These are phyloP conservation scores for Fusarium agapanthi DNA, from an alignment of 2,329 filamentous ascomycete genomes.

Conservation along the genomic window DNA sequence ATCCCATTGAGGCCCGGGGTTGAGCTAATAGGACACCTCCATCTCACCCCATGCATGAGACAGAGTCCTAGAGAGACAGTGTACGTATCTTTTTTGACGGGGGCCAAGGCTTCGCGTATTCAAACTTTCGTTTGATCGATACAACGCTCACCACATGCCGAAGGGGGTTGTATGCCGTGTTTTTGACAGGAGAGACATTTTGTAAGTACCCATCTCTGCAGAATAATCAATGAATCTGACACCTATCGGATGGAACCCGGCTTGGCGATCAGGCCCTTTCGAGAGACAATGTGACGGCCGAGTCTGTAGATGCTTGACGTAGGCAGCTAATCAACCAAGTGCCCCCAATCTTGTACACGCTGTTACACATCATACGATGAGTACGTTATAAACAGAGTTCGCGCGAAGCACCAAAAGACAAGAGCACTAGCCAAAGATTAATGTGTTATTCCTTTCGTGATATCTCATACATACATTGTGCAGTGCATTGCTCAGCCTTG, in stretches of 20 bases:
- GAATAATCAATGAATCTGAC: background rate
- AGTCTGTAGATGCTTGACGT: background rate
- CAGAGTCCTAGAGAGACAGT: background rate
- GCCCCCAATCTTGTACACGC: background rate
- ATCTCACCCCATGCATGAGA: background rate
- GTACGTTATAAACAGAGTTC: conserved; percentile 1
- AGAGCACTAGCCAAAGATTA: background rate
- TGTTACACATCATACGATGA: background rate
- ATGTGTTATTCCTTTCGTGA: background rate
- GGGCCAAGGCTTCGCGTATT: background rate
- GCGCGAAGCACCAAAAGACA: background rate
- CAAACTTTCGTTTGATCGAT: background rate
- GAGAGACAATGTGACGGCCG: background rate
- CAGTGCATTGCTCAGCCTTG: background rate
- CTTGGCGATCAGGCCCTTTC: background rate
- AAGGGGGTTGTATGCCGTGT: background rate
- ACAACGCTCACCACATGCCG: background rate
- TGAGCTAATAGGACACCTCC: background rate
- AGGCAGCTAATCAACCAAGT: background rate
- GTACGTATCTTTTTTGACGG: background rate
- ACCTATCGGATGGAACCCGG: background rate
- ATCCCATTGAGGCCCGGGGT: background rate
- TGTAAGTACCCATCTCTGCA: background rate
- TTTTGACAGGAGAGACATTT: background rate
- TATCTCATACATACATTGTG: background rate